Conservation (phyloP, 768 basidiomycete species). For the Leccinum imitatum region DNA sequence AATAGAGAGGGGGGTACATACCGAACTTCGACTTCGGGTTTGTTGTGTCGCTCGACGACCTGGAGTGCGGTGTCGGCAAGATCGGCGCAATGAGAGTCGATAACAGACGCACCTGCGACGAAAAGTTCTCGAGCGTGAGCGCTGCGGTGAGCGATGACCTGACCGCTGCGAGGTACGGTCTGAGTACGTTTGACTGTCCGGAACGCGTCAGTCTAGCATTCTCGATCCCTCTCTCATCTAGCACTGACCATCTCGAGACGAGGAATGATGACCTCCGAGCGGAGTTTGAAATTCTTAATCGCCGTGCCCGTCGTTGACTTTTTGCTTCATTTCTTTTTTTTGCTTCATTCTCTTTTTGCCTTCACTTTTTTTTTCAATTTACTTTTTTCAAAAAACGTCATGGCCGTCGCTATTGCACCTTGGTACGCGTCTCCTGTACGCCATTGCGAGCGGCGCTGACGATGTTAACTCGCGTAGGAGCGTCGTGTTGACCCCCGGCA, state of each 20-base stretch:
- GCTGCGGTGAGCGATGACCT: constrained; percentile 97
- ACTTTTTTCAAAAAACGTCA: constrained; percentile 30
- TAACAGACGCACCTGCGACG: constrained; percentile 59
- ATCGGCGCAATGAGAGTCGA: not conserved
- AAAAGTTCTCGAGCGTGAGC: constrained; percentile 95
- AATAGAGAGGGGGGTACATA: constrained; percentile 34
- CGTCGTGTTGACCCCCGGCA: constrained; percentile 53
- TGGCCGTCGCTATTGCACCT: constrained; percentile 62
- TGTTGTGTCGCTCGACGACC: constrained; percentile 97
- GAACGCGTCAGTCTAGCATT: constrained; percentile 10
- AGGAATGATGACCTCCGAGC: constrained; percentile 22
- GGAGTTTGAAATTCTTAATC: constrained; percentile 46
- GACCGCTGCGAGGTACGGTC: constrained; percentile 95
- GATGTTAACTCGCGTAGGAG: constrained; percentile 47
- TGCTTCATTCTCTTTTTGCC: not conserved
- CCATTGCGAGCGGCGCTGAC: constrained; percentile 5
- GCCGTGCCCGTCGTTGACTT: not conserved
- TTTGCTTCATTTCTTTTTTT: not conserved
- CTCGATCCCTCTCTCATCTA: not conserved
- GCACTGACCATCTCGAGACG: constrained; percentile 50
- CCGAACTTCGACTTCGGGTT: constrained; percentile 92
- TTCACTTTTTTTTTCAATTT: constrained; percentile 5
- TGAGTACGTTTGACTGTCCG: constrained; percentile 84
- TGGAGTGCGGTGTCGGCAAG: constrained; percentile 30
- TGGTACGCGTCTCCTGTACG: constrained; percentile 47